Conservation (phyloP, 2,329 filamentous ascomycete species). For the Fusarium sp. region DNA sequence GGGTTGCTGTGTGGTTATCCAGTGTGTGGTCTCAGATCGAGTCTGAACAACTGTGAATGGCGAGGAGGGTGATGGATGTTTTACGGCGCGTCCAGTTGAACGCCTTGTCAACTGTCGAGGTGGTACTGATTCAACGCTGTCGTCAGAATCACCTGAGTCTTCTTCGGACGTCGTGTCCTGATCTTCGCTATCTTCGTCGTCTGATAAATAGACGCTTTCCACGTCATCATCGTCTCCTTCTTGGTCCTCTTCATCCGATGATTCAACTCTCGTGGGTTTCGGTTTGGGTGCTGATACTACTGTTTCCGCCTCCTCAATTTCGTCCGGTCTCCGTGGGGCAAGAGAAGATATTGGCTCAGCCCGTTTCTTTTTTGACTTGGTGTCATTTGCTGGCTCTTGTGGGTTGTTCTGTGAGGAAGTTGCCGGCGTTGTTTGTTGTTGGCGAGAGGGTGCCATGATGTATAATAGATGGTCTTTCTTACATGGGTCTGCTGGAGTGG, state of each 20-base stretch:
- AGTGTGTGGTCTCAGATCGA: slow-evolving; percentile 37
- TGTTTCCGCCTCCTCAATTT: slow-evolving; percentile 34
- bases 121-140: slow-evolving; percentile 24
- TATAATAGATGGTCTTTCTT: background rate
- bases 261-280: slow-evolving; percentile 14
- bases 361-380: slow-evolving; percentile 13
- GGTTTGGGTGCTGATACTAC: slow-evolving; percentile 11
- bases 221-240: slow-evolving; percentile 12
- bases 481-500: background rate
- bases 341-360: background rate
- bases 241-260: slow-evolving; percentile 18
- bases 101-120: slow-evolving; percentile 26
- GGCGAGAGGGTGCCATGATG: slow-evolving; percentile 19
- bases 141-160: slow-evolving; percentile 30
- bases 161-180: slow-evolving; percentile 23
- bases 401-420: slow-evolving; percentile 10
- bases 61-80: slow-evolving; percentile 2
- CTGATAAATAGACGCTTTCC: slow-evolving; percentile 40
- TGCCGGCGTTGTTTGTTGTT: slow-evolving; percentile 13
- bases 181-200: slow-evolving; percentile 19
- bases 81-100: slow-evolving; percentile 9
- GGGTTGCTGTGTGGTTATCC: slow-evolving; percentile 33
- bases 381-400: background rate
- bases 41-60: slow-evolving; percentile 35
- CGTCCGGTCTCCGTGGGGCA: slow-evolving; percentile 26